A percentile compares a stretch with the other conserved stretches of the same genome.
These are phyloP conservation scores for Lentinula raphanica DNA, from an alignment of 768 basidiomycete species.

Conservation along the genomic window DNA sequence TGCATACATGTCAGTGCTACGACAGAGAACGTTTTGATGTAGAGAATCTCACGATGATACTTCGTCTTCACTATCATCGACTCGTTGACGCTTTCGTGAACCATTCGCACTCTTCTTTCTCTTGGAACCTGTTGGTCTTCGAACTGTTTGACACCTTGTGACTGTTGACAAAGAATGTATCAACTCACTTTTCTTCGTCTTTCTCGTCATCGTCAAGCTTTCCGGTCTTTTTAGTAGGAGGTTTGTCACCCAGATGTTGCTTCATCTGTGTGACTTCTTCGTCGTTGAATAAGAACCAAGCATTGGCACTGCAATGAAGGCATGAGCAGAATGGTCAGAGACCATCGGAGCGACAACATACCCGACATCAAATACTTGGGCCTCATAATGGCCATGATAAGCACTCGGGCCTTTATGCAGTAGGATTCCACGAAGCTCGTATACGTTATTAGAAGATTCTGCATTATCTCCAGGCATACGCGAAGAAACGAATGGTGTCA, in stretches of 20 bases:
- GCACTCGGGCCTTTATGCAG: constrained; percentile 91
- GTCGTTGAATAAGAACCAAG: constrained; percentile 94
- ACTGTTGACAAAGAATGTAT: neutral
- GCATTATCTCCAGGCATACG: constrained; percentile 14
- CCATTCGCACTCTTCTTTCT: constrained; percentile 31
- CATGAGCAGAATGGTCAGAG: neutral
- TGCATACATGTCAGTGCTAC: neutral
- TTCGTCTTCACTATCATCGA: constrained; percentile 60
- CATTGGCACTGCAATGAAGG: constrained; percentile 35
- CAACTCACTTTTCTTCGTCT: constrained; percentile 23
- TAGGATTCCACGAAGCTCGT: constrained; percentile 81
- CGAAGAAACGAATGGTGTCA: constrained; percentile 57
- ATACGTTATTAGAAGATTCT: constrained; percentile 33
- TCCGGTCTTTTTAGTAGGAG: constrained; percentile 21
- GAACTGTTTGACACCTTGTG: neutral
- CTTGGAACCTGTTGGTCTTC: constrained; percentile 23
- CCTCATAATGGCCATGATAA: constrained; percentile 87
- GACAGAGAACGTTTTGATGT: neutral
- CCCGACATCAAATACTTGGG: constrained; percentile 72
- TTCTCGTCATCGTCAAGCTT: constrained; percentile 19
- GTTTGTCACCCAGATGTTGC: constrained; percentile 42
- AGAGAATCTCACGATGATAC: constrained; percentile 13
- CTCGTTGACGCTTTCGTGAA: constrained; percentile 45
- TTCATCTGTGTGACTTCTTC: constrained; percentile 70
- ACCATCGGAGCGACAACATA: constrained; percentile 30